phyloP scores from a whole-genome alignment of 148 eudicot genomes.

The Pharnaceum exiguum region DNA sequence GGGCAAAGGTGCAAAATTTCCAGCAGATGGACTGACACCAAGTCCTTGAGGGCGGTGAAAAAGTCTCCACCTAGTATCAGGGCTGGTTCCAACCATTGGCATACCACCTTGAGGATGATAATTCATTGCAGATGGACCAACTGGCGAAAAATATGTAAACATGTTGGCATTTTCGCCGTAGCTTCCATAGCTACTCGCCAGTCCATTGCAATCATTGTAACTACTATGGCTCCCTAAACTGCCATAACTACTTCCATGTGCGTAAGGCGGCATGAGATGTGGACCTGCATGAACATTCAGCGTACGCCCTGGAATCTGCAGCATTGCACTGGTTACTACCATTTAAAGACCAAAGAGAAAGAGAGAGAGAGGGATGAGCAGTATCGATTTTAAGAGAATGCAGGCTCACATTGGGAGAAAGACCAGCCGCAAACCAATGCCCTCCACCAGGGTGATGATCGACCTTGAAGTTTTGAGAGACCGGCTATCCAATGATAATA shows the following conservation, averaged over 20 bases:
- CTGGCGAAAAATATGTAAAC: slow-evolving; percentile 79
- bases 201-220: slow-evolving; percentile 63
- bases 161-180: slow-evolving; percentile 75
- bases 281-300: slow-evolving; percentile 47
- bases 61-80: slow-evolving; percentile 65
- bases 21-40: slow-evolving; percentile 73
- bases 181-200: slow-evolving; percentile 92
- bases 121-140: slow-evolving; percentile 74
- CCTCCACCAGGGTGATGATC: slow-evolving; percentile 99
- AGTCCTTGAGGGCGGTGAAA: slow-evolving; percentile 62
- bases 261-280: slow-evolving; percentile 53
- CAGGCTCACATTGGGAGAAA: slow-evolving; percentile 90
- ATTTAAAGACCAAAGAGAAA: background rate
- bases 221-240: slow-evolving; percentile 97
- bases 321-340: background rate
- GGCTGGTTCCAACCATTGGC: slow-evolving; percentile 75
- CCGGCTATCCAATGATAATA: slow-evolving; percentile 40
- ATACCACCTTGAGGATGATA: slow-evolving; percentile 51
- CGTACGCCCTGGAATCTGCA: slow-evolving; percentile 67
- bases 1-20: slow-evolving; percentile 77
- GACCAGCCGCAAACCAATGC: slow-evolving; percentile 99
- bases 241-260: slow-evolving; percentile 82
- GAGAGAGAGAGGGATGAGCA: background rate
- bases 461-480: slow-evolving; percentile 72
- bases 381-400: slow-evolving; percentile 14